Percentiles rank a stretch among this genome's conserved stretches.
Evolutionary conservation across 1,284 basidiomycete genomes (phyloP).

Genomic region (Ustilago loliicola): DNA sequence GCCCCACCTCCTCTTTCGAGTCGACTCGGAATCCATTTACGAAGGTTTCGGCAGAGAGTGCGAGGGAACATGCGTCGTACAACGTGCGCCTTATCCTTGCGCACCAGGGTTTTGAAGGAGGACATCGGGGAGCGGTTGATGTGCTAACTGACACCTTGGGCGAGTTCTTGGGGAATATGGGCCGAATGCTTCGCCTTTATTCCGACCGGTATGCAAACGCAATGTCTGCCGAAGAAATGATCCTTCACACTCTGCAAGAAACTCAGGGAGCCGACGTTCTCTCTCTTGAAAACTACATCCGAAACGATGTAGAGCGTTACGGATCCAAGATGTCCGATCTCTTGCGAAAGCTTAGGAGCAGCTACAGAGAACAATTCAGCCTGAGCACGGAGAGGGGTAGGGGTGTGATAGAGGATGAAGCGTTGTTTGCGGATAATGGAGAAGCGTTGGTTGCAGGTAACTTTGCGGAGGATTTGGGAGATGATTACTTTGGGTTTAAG

Average conservation of each 20-base stretch:
- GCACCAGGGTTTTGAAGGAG: constrained; percentile 67
- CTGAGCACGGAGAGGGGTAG: constrained; percentile 73
- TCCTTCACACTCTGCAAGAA: constrained; percentile 88
- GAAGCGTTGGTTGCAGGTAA: constrained; percentile 82
- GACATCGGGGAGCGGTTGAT: constrained; percentile 76
- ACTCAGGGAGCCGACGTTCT: constrained; percentile 82
- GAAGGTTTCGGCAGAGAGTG: constrained; percentile 35
- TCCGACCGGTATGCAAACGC: constrained; percentile 82
- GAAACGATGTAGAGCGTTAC: constrained; percentile 88
- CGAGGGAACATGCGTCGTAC: constrained; percentile 50
- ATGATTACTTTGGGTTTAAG: constrained; percentile 91
- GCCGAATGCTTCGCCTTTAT: constrained; percentile 84
- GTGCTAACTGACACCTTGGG: constrained; percentile 83
- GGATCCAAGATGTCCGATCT: constrained; percentile 82
- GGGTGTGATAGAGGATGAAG: constrained; percentile 75
- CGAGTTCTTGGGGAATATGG: constrained; percentile 87
- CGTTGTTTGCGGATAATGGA: constrained; percentile 84
- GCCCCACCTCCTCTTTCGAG: background rate
- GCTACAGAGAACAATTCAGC: constrained; percentile 80
- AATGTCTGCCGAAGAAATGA: constrained; percentile 91
- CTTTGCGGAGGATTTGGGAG: constrained; percentile 87
- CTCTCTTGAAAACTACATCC: constrained; percentile 86
- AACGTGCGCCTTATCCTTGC: constrained; percentile 60
- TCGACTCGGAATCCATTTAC: constrained; percentile 26
- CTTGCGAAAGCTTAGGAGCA: constrained; percentile 84